Conservation (phyloP, 805 yeast genomes). For the Yarrowia divulgata region DNA sequence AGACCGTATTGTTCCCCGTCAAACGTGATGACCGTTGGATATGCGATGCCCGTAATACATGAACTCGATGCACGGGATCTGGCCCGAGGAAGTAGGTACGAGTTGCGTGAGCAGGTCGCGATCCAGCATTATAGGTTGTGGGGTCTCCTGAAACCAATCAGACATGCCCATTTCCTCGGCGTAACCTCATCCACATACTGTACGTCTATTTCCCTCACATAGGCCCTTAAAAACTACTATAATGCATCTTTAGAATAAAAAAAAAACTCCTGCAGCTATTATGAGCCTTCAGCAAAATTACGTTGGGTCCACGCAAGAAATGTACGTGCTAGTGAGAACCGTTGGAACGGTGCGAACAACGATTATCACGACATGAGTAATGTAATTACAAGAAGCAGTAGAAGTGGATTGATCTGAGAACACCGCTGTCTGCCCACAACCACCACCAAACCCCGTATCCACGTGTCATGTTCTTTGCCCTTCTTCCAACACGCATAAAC, state of each 20-base stretch:
- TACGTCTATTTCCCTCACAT: conserved; percentile 19
- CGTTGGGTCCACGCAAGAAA: conserved; percentile 16
- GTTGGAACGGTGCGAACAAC: no score
- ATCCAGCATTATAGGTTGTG: no score
- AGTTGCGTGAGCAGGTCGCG: no score
- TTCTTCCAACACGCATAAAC: conserved; percentile 16
- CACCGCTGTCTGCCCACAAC: no score
- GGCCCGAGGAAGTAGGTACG: no score
- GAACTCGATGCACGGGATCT: neutral
- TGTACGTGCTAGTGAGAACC: no score
- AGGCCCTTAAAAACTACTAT: conserved; percentile 5
- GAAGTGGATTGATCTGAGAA: no score
- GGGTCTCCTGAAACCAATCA: neutral
- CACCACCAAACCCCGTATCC: neutral
- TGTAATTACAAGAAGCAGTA: no score
- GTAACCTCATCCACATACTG: conserved; percentile 1
- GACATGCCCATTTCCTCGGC: conserved; percentile 8
- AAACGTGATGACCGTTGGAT: conserved; percentile 3
- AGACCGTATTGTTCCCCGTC: neutral
- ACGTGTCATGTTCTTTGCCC: conserved; percentile 36
- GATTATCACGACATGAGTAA: no score
- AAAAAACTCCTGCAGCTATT: neutral
- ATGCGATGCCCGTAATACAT: conserved; percentile 23
- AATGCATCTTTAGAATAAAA: no score
- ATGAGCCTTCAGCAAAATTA: neutral